phyloP scores from a whole-genome alignment of 805 yeast genomes.

The Nakazawaea holstii region DNA sequence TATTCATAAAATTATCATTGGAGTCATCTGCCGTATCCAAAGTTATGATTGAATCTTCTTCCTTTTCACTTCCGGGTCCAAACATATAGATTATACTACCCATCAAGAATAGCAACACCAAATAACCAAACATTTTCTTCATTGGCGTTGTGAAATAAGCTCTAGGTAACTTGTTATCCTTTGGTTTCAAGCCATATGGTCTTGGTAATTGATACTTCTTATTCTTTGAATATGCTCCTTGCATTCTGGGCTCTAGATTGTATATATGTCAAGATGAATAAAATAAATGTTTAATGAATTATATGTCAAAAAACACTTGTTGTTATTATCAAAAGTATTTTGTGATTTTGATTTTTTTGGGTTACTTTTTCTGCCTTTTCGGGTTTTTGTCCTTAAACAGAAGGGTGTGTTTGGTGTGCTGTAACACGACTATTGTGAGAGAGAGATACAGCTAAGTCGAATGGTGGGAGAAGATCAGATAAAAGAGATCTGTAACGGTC shows the following conservation, averaged over 20 bases:
- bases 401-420: too few species aligned
- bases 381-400: too few species aligned
- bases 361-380: too few species aligned
- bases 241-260: conserved; percentile 17
- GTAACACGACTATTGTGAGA: too few species aligned
- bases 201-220: conserved; percentile 34
- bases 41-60: conserved; percentile 7
- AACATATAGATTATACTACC: conserved; percentile 25
- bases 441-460: too few species aligned
- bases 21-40: conserved; percentile 18
- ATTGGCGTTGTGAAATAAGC: conserved; percentile 39
- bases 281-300: too few species aligned
- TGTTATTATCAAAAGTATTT: too few species aligned
- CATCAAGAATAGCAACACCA: conserved; percentile 25
- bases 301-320: too few species aligned
- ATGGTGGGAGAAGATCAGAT: background rate
- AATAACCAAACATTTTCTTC: conserved; percentile 37
- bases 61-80: conserved; percentile 21
- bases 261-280: too few species aligned
- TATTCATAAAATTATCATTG: conserved; percentile 9
- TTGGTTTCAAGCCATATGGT: conserved; percentile 31
- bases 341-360: too few species aligned
- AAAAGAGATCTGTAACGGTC: background rate
- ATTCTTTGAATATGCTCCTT: conserved; percentile 21
- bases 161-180: conserved; percentile 18